Conservation (phyloP, 2,329 filamentous ascomycete genomes). For the Moelleriella libera region DNA sequence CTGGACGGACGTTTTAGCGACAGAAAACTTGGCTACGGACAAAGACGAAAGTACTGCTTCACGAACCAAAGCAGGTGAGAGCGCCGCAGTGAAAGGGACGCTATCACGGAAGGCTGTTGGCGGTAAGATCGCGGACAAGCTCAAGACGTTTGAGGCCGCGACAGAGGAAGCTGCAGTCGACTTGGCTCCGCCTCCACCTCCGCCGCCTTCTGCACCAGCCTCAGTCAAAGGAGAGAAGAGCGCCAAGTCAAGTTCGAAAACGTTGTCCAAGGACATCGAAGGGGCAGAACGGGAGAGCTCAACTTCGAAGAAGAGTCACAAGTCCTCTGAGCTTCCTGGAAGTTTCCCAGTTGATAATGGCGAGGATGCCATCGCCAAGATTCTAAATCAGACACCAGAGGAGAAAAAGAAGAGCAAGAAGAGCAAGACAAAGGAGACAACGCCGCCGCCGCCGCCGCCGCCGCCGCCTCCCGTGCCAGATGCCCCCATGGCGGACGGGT, state of each 20-base stretch:
- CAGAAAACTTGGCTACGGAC: background rate
- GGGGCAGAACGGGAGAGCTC: constrained; percentile 14
- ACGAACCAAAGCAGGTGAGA: constrained; percentile 18
- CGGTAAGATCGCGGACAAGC: constrained; percentile 40
- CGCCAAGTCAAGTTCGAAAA: constrained; percentile 27
- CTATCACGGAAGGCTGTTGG: constrained; percentile 31
- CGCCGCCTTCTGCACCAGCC: constrained; percentile 17
- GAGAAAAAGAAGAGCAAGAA: constrained; percentile 21
- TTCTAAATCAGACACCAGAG: constrained; percentile 35
- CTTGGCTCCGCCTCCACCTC: constrained; percentile 19
- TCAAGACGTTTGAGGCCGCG: constrained; percentile 39
- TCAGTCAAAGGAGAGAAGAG: constrained; percentile 7
- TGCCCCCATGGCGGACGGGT: constrained; percentile 32
- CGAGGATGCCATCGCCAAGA: constrained; percentile 33
- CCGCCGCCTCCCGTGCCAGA: constrained; percentile 26
- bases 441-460: constrained; percentile 6
- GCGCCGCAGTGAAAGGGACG: constrained; percentile 23
- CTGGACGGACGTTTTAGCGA: too few relatives aligned
- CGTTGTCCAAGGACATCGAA: constrained; percentile 20
- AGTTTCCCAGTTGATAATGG: constrained; percentile 42
- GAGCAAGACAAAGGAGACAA: constrained; percentile 13
- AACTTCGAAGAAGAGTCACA: constrained; percentile 17
- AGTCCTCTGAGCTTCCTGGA: constrained; percentile 23
- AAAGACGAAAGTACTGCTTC: constrained; percentile 29
- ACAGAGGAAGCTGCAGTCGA: constrained; percentile 20